These are phyloP conservation scores for Penicillium expansum DNA, from an alignment of 2,329 filamentous ascomycete genomes.

Conservation along the genomic window DNA sequence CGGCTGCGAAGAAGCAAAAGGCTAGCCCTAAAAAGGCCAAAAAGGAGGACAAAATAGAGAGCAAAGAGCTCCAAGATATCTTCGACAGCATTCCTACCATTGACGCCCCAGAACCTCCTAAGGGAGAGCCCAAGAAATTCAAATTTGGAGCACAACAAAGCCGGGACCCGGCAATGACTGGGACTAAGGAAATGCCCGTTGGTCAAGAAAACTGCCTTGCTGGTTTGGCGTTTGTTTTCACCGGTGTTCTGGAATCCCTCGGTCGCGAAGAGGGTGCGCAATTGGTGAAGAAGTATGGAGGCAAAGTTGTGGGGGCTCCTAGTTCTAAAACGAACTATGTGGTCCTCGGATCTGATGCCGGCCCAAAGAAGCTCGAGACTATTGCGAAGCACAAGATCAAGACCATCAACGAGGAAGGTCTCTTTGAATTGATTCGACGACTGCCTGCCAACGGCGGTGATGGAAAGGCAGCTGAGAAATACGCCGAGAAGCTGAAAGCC, in stretches of 20 bases:
- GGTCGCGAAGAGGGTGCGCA: constrained; percentile 80
- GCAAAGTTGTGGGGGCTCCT: constrained; percentile 79
- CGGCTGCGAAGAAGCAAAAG: constrained; percentile 48
- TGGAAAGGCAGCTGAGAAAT: constrained; percentile 82
- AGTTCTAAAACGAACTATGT: constrained; percentile 95
- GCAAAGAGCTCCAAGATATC: constrained; percentile 73
- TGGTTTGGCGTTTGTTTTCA: constrained; percentile 92
- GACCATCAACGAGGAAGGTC: constrained; percentile 88
- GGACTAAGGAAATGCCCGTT: constrained; percentile 69
- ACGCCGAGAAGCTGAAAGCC: constrained; percentile 76
- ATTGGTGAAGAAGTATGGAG: constrained; percentile 89
- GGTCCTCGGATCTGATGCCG: constrained; percentile 84
- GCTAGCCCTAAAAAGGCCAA: constrained; percentile 62
- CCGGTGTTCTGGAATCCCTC: constrained; percentile 76
- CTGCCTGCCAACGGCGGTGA: constrained; percentile 84
- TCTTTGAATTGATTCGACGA: constrained; percentile 78
- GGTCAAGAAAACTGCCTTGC: constrained; percentile 87
- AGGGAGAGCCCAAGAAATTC: constrained; percentile 68
- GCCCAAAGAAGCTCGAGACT: constrained; percentile 86
- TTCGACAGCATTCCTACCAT: constrained; percentile 84
- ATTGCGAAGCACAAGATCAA: constrained; percentile 78
- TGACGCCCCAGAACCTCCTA: constrained; percentile 77
- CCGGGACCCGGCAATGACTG: constrained; percentile 62
- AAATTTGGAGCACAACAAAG: constrained; percentile 67
- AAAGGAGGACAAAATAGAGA: constrained; percentile 57